Evolutionary conservation across 352 stramenopile species (phyloP), one percentile per base, ranked within the genome.

Genomic region (Pseudoperonospora humuli): DNA sequence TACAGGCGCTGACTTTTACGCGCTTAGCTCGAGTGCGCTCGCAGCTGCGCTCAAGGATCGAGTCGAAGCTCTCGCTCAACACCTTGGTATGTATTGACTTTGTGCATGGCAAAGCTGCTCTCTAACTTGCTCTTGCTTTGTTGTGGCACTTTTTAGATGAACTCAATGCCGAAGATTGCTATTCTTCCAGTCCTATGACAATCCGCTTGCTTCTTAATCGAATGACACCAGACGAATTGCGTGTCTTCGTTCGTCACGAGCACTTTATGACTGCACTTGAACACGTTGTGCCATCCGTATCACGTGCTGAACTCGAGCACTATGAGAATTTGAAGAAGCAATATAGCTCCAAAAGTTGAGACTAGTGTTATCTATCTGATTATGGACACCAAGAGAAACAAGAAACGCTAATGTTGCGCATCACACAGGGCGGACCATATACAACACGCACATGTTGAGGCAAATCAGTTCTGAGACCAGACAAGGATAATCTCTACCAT

Each of bases 251-350:
- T 5, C 48, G 46, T 19, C 60, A 65, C 41, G 34, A 59, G 15
- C 72, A 93, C 42, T 89, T 93, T 32, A 36, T 75, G 19, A 51
- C 46, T 5, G 70, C 78, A 11, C 49, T 90, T 14, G 57, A 56
- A 19, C 61, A 75, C 21, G 68, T 95, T 1, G 65, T 84, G 44
- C 83, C 85, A 44, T 96, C 85, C 0, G 85, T 96, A 18, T 93
- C 83, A 6, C 60, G 73, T 2, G 77, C 81, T 6, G 85, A 96
- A 58, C 70, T 95, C 29, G 49, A 60, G 28, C 85, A 95, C 49
- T 96, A 95, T 57, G 85, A 96, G 47, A 77, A 74, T 18, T 66
- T 96, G 24, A 83, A 84, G 36, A 53, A 76, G 34, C 76, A 96
- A 67, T 96, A 90, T 61, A 93, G 72, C 45, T 87, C 72, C 6